Percentiles rank a stretch among this genome's conserved stretches.
Evolutionary conservation across 2,329 filamentous ascomycete genomes (phyloP).

Genomic region (Didymella arachidicola): DNA sequence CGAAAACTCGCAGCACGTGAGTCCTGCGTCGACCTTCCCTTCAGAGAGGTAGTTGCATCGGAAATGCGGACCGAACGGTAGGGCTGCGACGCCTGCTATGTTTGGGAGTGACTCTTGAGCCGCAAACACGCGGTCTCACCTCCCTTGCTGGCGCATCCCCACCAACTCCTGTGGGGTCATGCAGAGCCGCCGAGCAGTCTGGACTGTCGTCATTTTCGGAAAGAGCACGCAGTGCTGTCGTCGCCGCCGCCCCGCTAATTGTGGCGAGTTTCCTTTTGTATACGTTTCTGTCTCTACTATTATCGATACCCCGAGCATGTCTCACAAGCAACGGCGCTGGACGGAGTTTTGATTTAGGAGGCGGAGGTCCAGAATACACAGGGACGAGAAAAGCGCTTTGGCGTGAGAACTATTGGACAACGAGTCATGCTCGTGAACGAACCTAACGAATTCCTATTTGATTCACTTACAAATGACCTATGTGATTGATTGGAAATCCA

Average conservation of each 20-base stretch:
- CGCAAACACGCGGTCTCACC: constrained; percentile 24
- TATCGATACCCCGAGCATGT: constrained; percentile 36
- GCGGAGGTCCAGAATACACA: constrained; percentile 1
- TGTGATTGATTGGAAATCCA: background rate
- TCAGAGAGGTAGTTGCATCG: constrained; percentile 34
- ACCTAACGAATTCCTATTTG: background rate
- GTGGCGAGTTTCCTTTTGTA: constrained; percentile 3
- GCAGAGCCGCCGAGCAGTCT: constrained; percentile 11
- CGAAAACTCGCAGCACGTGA: constrained; percentile 49
- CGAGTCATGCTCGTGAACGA: background rate
- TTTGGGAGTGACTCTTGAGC: constrained; percentile 17
- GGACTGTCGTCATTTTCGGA: constrained; percentile 11
- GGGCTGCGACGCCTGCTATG: constrained; percentile 16
- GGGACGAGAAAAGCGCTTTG: constrained; percentile 11
- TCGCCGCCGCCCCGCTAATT: constrained; percentile 5
- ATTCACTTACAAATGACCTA: background rate
- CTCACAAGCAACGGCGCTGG: constrained; percentile 28
- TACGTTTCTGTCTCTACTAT: constrained; percentile 18
- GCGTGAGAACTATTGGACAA: background rate
- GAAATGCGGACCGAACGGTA: constrained; percentile 24
- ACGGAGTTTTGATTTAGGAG: constrained; percentile 24
- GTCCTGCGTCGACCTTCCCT: constrained; percentile 45
- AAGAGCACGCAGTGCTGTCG: constrained; percentile 3
- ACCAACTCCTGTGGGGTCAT: constrained; percentile 15
- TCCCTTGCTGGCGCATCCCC: constrained; percentile 19